Evolutionary conservation across 176 grass and related monocot species (phyloP).

Genomic region (sorghum (Sorghum bicolor)): Sorghum_bicolor_NCBIv3 NC_012870.2:60041001-60041500

Average conservation of each 20-base stretch:
- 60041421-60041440: slow-evolving; percentile 53
- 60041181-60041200: slow-evolving; percentile 93
- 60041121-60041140: slow-evolving; percentile 91
- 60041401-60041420: slow-evolving; percentile 70
- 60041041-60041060: neutral
- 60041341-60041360: slow-evolving; percentile 47
- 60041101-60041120: slow-evolving; percentile 73
- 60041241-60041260: slow-evolving; percentile 60
- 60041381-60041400: neutral
- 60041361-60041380: neutral
- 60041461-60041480: slow-evolving; percentile 78
- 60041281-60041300: neutral
- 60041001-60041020: neutral
- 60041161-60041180: slow-evolving; percentile 98
- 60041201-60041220: slow-evolving; percentile 89
- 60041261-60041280: slow-evolving; percentile 46
- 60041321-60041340: slow-evolving; percentile 62
- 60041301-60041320: slow-evolving; percentile 32
- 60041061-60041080: slow-evolving; percentile 7
- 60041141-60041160: slow-evolving; percentile 93
- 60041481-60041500: slow-evolving; percentile 87
- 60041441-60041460: slow-evolving; percentile 58
- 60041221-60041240: slow-evolving; percentile 87
- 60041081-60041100: slow-evolving; percentile 55
- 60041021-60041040: neutral